Evolutionary conservation across 2,329 filamentous ascomycete species (phyloP), one percentile per base, ranked within the genome.

Genomic region (Xylaria digitata): DNA sequence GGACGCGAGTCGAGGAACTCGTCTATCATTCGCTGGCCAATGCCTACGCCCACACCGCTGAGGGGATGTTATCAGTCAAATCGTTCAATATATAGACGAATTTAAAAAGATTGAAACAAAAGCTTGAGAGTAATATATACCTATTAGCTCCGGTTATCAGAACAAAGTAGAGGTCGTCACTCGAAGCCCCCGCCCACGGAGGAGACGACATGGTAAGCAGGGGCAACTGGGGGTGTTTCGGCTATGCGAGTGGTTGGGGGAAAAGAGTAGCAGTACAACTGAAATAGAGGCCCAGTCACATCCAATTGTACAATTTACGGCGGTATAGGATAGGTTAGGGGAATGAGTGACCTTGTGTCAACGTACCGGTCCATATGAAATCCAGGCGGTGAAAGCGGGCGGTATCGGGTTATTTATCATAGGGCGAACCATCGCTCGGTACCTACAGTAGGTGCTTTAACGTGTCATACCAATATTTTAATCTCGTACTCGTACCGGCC

Each of bases 1-100:
- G 91, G 87, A 42, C 88, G 89, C 13, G 88, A 87, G 66, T 84
- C 82, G 66, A 97, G 88, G 82, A 97, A 97, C 75, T 97, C 92
- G 82, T 97, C 93, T 73, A 97, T 95, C 63, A 97, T 85, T 67
- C 93, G 92, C 75, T 92, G 89, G 77, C 92, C 92, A 72, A 92
- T 94, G 62, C 91, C 90, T 74, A 95, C 91, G 50, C 95, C 95
- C 50, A 97, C 89, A 67, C 95, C 95, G 77, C 95, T 97, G 78
- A 17, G 15, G 17, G 19, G 9, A 37, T 19, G 1, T 53, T 21
- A 32, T 69, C 32, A 69, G 64, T 53, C 55, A 50, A 55, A 32
- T 11, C 7, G 32, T 23, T 19, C 17, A 40, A 57, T 55, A 23
- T 45, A 53, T 23, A 26, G 23, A 30, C 9, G 4, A 45, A 8